phyloP scores from a whole-genome alignment of 345 rosid genomes.

The Rhodamnia rubescens region DNA sequence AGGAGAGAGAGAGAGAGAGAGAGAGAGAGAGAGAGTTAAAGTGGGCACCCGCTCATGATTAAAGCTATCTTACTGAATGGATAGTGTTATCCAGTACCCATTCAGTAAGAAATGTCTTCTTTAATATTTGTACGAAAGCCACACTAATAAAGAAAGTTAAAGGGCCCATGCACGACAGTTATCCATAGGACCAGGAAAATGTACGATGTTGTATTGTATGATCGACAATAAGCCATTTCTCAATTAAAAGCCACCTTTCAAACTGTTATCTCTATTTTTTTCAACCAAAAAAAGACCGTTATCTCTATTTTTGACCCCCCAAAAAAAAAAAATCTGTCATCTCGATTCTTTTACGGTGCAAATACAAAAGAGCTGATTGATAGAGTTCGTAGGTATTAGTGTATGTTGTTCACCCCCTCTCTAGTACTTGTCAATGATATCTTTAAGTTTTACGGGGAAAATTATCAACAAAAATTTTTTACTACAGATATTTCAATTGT shows the following conservation, averaged over 20 bases:
- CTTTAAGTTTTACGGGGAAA: too few species aligned
- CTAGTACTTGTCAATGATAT: background rate
- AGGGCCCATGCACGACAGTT: background rate
- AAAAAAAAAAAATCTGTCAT: background rate
- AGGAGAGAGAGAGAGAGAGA: too few species aligned
- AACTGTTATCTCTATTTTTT: background rate
- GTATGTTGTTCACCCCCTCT: background rate
- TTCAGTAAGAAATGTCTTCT: background rate
- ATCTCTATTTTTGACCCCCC: background rate
- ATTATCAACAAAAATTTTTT: too few species aligned
- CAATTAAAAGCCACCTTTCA: background rate
- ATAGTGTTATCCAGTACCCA: background rate
- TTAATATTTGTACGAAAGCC: background rate
- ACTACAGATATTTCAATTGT: too few species aligned
- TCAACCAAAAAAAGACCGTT: too few species aligned
- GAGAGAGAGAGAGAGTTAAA: too few species aligned
- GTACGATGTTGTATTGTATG: background rate
- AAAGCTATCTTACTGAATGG: too few species aligned
- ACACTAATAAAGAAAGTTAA: background rate
- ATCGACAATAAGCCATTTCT: background rate
- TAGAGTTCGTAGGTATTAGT: too few species aligned
- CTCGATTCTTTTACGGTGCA: background rate
- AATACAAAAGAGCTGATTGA: background rate
- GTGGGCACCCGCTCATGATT: too few species aligned
- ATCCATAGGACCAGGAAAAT: background rate